Base-by-base conservation (phyloP, 129 eudicot species). In the Helichrysum umbraculigerum region DNA sequence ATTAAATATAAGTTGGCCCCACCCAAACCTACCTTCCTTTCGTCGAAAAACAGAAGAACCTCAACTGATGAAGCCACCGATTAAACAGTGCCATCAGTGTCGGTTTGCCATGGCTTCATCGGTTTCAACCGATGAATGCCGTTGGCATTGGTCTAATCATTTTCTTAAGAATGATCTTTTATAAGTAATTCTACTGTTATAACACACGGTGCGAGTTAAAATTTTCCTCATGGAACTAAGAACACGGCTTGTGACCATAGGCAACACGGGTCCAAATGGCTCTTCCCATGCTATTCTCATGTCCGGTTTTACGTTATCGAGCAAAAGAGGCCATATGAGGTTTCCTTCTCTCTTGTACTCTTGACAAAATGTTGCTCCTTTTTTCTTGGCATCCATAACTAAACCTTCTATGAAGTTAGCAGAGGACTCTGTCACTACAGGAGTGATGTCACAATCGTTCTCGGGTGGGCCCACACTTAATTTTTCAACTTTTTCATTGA, bases 201-300 rank as follows among this genome's bases (percentile, higher is more conserved):
- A 15, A 47, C 3, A 47, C 17, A 47, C 11, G 3, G 54, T 47
- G 15, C 12, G 39, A 32, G 7, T 34, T 34, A 34, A 5, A 34
- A 5, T 7, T 34, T 34, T 34, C 7, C 7, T 34, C 7, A 34
- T 34, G 39, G 39, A 34, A 34, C 39, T 7, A 34, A 34, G 39
- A 34, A 6, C 7, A 34, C 39, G 7, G 39, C 99, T 81, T 25
- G 91, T 83, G 63, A 91, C 95, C n/a, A n/a, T n/a, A 3, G 99
- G 99, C 69, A 95, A 75, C 29, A 91, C 83, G 5, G 99, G 99
- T 20, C 99, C 99, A 74, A 95, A 95, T 1, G 99, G 99, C 59
- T 95, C 99, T 81, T 95, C 99, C 97, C 97, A 91, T 4, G 99
- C 99, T 3, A 91, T 91, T 70, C 99, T 87, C 99, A 95, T 95